Percentiles rank a stretch among this genome's conserved stretches.
Evolutionary conservation across 257 asterid genomes (phyloP).

Genomic region (Cordia subcordata): DNA sequence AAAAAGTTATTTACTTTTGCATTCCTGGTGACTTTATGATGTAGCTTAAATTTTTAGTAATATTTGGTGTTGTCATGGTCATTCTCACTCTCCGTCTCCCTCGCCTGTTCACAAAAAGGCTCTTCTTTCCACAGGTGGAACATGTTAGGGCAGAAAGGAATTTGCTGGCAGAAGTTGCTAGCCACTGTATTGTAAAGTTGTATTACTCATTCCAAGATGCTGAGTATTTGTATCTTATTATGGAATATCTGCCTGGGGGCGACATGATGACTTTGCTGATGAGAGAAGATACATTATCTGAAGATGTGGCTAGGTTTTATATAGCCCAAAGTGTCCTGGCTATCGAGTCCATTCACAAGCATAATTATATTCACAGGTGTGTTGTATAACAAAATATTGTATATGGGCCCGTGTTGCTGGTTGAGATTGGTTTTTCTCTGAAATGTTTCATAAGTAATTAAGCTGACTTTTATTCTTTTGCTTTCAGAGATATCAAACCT

Average conservation of each 20-base stretch:
- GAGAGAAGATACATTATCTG: slow-evolving; percentile 21
- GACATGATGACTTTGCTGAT: slow-evolving; percentile 24
- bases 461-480: neutral
- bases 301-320: slow-evolving; percentile 25
- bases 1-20: too few species aligned
- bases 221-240: slow-evolving; percentile 37
- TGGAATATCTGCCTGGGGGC: slow-evolving; percentile 28
- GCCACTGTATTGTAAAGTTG: slow-evolving; percentile 24
- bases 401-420: neutral
- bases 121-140: slow-evolving; percentile 25
- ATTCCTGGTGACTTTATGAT: too few species aligned
- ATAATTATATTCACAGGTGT: slow-evolving; percentile 26
- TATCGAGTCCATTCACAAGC: slow-evolving; percentile 26
- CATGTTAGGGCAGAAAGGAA: slow-evolving; percentile 29
- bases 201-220: slow-evolving; percentile 28
- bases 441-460: neutral
- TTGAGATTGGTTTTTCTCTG: slow-evolving; percentile 1
- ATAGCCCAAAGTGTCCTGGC: slow-evolving; percentile 24
- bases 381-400: neutral
- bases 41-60: neutral
- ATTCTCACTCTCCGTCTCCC: too few species aligned
- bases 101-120: slow-evolving; percentile 2
- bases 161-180: slow-evolving; percentile 26
- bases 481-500: slow-evolving; percentile 26
- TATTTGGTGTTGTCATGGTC: neutral